Conservation (phyloP, 164 flowering plant species). For the Annona cherimola region DNA sequence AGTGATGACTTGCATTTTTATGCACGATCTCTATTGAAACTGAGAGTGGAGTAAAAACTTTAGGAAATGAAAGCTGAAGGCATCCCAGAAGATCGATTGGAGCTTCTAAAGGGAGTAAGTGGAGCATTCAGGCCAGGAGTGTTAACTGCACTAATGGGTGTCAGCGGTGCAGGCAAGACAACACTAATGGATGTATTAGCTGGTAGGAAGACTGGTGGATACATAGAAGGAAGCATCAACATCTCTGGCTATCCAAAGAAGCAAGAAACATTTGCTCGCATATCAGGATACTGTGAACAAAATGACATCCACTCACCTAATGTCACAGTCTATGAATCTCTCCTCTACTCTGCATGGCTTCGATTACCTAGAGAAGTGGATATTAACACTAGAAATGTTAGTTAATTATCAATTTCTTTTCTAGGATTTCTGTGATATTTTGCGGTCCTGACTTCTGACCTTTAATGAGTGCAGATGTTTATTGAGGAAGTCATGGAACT, state of each 20-base stretch:
- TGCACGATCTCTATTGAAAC: not conserved
- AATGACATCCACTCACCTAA: not conserved
- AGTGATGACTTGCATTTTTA: not conserved
- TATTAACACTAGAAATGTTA: not conserved
- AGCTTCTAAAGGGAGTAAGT: constrained; percentile 50
- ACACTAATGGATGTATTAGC: constrained; percentile 60
- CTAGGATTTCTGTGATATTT: not conserved
- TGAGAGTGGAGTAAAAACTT: not conserved
- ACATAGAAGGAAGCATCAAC: not conserved
- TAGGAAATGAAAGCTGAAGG: constrained; percentile 67
- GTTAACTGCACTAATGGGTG: constrained; percentile 71
- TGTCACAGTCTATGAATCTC: not conserved
- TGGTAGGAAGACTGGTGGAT: not conserved
- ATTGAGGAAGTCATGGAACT: constrained; percentile 50
- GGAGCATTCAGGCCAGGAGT: constrained; percentile 74
- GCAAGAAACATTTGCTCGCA: constrained; percentile 1
- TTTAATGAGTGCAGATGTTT: constrained; percentile 29
- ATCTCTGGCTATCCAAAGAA: constrained; percentile 3
- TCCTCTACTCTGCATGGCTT: not conserved
- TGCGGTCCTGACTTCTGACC: not conserved
- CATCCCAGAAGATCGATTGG: constrained; percentile 38
- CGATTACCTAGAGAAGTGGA: not conserved
- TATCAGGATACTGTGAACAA: constrained; percentile 3
- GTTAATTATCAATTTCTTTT: not conserved
- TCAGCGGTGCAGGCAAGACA: constrained; percentile 73